Percentiles rank a stretch among this genome's conserved stretches.
These are phyloP conservation scores for Glycine latifolia DNA, from an alignment of 306 rosid genomes.

Conservation along the genomic window DNA sequence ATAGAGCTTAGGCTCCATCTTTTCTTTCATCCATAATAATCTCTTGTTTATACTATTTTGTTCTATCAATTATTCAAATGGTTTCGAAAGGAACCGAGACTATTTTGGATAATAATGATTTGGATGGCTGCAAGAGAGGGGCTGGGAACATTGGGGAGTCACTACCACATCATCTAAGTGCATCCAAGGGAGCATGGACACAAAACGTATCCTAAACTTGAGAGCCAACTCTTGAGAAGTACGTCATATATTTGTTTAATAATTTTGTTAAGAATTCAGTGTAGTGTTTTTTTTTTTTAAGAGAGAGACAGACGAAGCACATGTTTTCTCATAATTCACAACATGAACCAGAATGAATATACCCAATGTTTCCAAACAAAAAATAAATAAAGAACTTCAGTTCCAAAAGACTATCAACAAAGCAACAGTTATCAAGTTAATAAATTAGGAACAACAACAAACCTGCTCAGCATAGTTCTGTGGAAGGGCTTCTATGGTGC, in stretches of 20 bases:
- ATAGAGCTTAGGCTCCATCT: not conserved
- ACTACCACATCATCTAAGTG: not conserved
- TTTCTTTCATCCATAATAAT: not conserved
- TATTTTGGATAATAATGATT: not conserved
- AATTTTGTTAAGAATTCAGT: not conserved
- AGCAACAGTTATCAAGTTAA: slow-evolving; percentile 34
- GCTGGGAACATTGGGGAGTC: not conserved
- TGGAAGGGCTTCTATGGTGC: slow-evolving; percentile 93
- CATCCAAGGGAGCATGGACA: not conserved
- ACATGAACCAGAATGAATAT: not conserved
- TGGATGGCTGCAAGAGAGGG: not conserved
- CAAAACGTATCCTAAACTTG: not conserved
- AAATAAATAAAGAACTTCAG: not conserved
- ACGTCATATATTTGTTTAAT: not conserved
- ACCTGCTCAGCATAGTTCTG: slow-evolving; percentile 96
- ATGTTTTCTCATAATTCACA: slow-evolving; percentile 8
- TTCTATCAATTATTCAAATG: not conserved
- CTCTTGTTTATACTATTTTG: not conserved
- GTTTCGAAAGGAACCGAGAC: not conserved
- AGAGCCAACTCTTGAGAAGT: slow-evolving; percentile 1
- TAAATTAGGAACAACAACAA: slow-evolving; percentile 44
- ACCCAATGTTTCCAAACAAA: not conserved
- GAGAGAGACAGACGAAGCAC: not conserved
- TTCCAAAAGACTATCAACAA: slow-evolving; percentile 18
- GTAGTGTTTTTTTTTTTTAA: not conserved